Evolutionary conservation across 495 filamentous ascomycete genomes (phyloP).

Genomic region (Usnea hakonensis): DNA sequence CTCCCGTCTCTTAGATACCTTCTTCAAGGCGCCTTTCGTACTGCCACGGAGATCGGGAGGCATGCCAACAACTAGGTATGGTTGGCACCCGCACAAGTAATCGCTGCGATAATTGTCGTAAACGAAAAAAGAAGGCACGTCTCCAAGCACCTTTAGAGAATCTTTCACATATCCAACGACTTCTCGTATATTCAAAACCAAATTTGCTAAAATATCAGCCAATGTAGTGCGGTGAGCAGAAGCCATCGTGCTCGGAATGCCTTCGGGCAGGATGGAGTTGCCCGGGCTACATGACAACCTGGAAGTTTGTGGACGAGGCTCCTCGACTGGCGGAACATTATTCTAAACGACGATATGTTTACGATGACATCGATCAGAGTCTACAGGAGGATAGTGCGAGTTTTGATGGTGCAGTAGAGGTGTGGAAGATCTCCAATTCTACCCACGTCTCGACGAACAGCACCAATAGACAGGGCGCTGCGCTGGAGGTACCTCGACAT

Average conservation of each 20-base stretch:
- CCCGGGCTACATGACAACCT: background rate
- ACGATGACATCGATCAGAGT: constrained; percentile 2
- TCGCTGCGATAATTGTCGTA: constrained; percentile 9
- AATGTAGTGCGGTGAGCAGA: constrained; percentile 7
- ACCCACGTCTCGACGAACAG: background rate
- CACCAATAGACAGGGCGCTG: background rate
- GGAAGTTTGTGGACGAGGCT: constrained; percentile 9
- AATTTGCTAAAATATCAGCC: background rate
- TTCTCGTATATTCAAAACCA: background rate
- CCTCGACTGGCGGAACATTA: constrained; percentile 2
- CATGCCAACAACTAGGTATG: background rate
- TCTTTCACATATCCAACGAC: background rate
- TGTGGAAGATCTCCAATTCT: constrained; percentile 1
- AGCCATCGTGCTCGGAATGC: background rate
- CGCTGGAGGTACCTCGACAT: background rate
- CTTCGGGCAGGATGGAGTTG: background rate
- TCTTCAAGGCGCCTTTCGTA: background rate
- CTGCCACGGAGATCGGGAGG: background rate
- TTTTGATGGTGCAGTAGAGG: background rate
- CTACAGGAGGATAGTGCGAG: background rate
- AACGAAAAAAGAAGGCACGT: constrained; percentile 8
- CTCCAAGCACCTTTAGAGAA: background rate
- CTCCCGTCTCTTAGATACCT: background rate
- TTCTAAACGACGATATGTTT: background rate
- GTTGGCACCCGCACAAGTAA: constrained; percentile 3